These are phyloP conservation scores for Fusarium sp. DNA, from an alignment of 2,329 filamentous ascomycete genomes.

Conservation along the genomic window DNA sequence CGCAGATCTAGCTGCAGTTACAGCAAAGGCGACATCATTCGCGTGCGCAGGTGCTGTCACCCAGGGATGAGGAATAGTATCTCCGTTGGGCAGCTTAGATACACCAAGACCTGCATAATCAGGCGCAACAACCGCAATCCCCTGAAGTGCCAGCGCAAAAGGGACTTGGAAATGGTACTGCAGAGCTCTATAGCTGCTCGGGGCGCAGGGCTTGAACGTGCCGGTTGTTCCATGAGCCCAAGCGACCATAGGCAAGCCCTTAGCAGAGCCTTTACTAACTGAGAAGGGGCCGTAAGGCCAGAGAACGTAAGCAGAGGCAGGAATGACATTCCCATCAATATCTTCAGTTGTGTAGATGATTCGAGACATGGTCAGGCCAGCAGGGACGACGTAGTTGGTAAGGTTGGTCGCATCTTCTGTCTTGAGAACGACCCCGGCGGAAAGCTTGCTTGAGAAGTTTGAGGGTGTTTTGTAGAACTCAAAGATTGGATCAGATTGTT, in stretches of 20 bases:
- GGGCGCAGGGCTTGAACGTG: slow-evolving; percentile 22
- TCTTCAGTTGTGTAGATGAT: slow-evolving; percentile 27
- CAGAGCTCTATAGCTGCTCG: slow-evolving; percentile 22
- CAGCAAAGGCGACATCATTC: slow-evolving; percentile 28
- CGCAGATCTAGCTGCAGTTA: slow-evolving; percentile 16
- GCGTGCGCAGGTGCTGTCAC: slow-evolving; percentile 23
- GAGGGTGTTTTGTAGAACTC: background rate
- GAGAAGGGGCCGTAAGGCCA: background rate
- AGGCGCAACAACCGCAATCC: slow-evolving; percentile 26
- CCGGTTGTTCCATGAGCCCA: slow-evolving; percentile 19
- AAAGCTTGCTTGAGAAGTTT: background rate
- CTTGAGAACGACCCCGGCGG: background rate
- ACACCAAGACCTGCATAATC: slow-evolving; percentile 32
- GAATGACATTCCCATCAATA: slow-evolving; percentile 8
- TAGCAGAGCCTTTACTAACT: background rate
- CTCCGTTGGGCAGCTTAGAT: slow-evolving; percentile 11
- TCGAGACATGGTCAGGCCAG: slow-evolving; percentile 26
- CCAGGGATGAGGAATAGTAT: slow-evolving; percentile 23
- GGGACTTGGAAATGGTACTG: slow-evolving; percentile 35
- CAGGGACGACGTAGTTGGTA: slow-evolving; percentile 18
- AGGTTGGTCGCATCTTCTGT: slow-evolving; percentile 12
- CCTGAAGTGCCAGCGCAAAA: slow-evolving; percentile 25
- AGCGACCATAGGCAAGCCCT: background rate
- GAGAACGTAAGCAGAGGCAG: slow-evolving; percentile 16
- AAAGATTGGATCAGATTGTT: slow-evolving; percentile 4